Base-by-base conservation (phyloP, 352 stramenopile genomes). In the Pythium phragmiticola region DNA sequence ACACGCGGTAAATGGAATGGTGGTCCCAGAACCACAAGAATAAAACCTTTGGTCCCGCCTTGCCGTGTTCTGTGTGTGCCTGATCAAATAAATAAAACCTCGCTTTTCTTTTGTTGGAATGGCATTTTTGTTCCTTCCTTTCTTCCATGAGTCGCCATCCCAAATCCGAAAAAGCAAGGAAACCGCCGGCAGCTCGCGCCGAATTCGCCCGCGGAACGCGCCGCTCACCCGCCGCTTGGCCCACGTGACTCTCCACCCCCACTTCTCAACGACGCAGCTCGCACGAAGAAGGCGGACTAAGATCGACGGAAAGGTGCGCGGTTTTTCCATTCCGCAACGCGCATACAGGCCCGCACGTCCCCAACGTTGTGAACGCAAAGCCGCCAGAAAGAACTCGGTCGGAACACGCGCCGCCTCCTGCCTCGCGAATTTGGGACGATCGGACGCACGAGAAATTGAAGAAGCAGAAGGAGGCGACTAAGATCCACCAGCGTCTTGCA, bases 91-190 rank as follows among this genome's bases (percentile, higher is more conserved):
- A 30, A 13, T 26, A 45, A 54, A 54, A 60, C 50, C 50, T 57
- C 56, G 46, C 45, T 57, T 47, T 57, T 56, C 23, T 60, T 46
- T 30, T 30, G 8, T 19, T 50, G 17, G 11, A 39, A 39, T 39
- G 34, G 34, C 14, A 9, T 46, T 66, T 21, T 57, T 33, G n/a
- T 53, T 50, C 34, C 34, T 39, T 61, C 50, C 60, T 53, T 50
- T 13, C 34, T 39, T 61, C 50, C 60, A 58, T 47, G 26, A 39
- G 39, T 39, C 30, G 53, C 47, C 39, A 4, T 11, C 30, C 17
- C 55, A 75, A 50, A 78, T 67, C 55, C 72, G 72, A 78, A 78
- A 69, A 78, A 78, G 72, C 72, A 48, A 49, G 70, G 72, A 78
- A 78, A 70, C 71, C 65, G 55, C 70, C 55, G 46, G 48, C 59